Conservation (phyloP, 2,329 filamentous ascomycete genomes). For the Aspergillus sp. region DNA sequence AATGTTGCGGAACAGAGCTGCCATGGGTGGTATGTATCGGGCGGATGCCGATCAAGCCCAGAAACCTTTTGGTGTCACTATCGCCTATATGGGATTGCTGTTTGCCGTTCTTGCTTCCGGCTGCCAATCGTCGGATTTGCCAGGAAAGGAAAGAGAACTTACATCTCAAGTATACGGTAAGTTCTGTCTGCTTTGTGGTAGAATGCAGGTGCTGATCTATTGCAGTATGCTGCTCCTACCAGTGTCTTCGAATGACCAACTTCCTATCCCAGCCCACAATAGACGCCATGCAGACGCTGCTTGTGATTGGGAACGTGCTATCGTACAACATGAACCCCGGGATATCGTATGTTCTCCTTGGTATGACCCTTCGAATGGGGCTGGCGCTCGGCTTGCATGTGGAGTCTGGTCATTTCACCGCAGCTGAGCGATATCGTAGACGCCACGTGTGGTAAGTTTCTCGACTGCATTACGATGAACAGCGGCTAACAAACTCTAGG, state of each 20-base stretch:
- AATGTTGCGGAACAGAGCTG: constrained; percentile 55
- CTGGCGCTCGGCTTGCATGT: constrained; percentile 63
- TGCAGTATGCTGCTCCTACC: constrained; percentile 64
- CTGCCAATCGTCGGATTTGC: constrained; percentile 60
- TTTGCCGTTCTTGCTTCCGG: constrained; percentile 66
- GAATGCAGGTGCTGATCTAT: constrained; percentile 28
- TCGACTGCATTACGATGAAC: background rate
- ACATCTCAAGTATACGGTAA: constrained; percentile 65
- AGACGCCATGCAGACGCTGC: constrained; percentile 62
- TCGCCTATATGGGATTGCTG: constrained; percentile 61
- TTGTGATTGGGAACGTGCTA: constrained; percentile 64
- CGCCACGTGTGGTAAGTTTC: constrained; percentile 46
- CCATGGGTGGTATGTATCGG: constrained; percentile 45
- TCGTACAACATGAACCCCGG: constrained; percentile 67
- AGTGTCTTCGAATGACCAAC: constrained; percentile 65
- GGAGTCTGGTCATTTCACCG: constrained; percentile 56
- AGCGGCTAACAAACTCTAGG: constrained; percentile 32
- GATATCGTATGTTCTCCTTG: constrained; percentile 62
- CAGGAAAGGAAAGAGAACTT: constrained; percentile 61
- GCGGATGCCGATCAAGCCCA: constrained; percentile 53
- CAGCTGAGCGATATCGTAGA: constrained; percentile 49
- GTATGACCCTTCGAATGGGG: constrained; percentile 61
- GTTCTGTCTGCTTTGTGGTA: constrained; percentile 17
- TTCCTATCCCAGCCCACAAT: constrained; percentile 63
- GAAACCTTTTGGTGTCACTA: constrained; percentile 57